phyloP scores from a whole-genome alignment of 768 basidiomycete genomes.

The Phlebiopsis gigantea region DNA sequence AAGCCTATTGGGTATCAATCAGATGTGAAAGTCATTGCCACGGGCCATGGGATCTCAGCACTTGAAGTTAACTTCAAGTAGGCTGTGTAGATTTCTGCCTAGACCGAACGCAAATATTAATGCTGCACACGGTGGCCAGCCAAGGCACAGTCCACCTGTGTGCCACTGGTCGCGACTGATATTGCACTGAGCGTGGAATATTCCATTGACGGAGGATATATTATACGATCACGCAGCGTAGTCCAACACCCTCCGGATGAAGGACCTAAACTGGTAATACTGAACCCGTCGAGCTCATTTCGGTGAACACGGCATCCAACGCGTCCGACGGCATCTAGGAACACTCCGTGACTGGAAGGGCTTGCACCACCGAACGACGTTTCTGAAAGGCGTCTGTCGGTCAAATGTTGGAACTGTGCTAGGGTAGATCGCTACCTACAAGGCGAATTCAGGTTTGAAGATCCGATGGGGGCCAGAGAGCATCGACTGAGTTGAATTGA shows the following conservation, averaged over 20 bases:
- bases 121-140: neutral
- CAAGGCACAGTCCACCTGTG: neutral
- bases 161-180: neutral
- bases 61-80: neutral
- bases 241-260: neutral
- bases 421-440: too few relatives aligned
- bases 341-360: neutral
- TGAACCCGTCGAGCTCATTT: neutral
- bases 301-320: neutral
- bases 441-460: too few relatives aligned
- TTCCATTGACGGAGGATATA: neutral
- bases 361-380: neutral
- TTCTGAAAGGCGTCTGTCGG: neutral
- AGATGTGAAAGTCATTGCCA: neutral
- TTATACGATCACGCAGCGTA: neutral
- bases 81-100: too few relatives aligned
- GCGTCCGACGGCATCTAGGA: neutral
- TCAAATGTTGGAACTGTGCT: neutral
- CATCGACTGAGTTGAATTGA: neutral
- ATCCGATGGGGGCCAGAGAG: too few relatives aligned
- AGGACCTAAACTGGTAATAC: neutral
- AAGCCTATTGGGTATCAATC: neutral
- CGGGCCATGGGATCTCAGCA: neutral
- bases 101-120: neutral
- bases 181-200: neutral